These are phyloP conservation scores for Moniliella sp. DNA, from an alignment of 1,284 basidiomycete genomes.

Conservation along the genomic window DNA sequence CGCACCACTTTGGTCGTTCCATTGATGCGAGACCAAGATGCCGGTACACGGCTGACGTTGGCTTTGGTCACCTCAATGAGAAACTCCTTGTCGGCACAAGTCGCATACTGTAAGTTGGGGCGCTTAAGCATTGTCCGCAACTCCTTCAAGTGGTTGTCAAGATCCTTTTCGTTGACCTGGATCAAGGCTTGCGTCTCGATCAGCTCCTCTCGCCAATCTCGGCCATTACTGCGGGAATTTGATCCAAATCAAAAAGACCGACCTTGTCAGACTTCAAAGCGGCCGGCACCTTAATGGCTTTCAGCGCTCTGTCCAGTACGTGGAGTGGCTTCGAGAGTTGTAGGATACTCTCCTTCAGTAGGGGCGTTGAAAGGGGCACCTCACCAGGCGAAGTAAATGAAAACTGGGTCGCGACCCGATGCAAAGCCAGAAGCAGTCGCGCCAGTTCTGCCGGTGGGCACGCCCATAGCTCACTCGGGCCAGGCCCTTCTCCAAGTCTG, in stretches of 20 bases:
- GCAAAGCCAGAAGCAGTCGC: conserved; percentile 52
- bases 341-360: conserved; percentile 53
- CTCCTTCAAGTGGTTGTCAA: conserved; percentile 52
- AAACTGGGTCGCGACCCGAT: conserved; percentile 51
- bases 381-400: conserved; percentile 37
- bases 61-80: conserved; percentile 43
- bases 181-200: conserved; percentile 42
- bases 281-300: conserved; percentile 44
- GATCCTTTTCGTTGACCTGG: conserved; percentile 47
- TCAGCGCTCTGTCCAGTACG: conserved; percentile 44
- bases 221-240: conserved; percentile 54
- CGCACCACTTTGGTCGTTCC: conserved; percentile 53
- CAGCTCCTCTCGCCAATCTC: too few species aligned
- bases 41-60: conserved; percentile 55
- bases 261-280: conserved; percentile 53
- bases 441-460: conserved; percentile 60
- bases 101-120: conserved; percentile 55
- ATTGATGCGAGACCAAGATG: conserved; percentile 56
- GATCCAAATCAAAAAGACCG: conserved; percentile 53
- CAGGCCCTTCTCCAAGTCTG: conserved; percentile 70
- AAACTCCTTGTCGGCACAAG: conserved; percentile 38
- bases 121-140: conserved; percentile 49
- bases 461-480: conserved; percentile 71
- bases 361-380: conserved; percentile 38
- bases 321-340: conserved; percentile 48